Evolutionary conservation across 495 filamentous ascomycete genomes (phyloP), one percentile per base, ranked within the genome.

Genomic region (Tuber umbilicatum): DNA sequence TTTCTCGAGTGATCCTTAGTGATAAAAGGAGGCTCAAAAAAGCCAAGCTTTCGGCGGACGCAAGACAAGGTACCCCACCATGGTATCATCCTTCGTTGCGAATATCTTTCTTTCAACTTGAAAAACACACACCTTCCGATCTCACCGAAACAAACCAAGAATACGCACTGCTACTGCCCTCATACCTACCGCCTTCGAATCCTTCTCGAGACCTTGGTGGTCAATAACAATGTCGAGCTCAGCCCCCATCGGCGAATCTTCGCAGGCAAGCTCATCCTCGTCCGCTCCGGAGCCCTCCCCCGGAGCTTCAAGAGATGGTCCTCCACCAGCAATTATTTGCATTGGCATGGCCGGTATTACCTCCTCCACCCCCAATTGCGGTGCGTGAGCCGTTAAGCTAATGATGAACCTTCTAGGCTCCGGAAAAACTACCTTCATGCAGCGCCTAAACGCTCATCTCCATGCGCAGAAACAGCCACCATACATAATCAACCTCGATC

Each of bases 341-440:
- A 89, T 99, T 19, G 95, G 95, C 86, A 98, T 99, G 95, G 95
- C 95, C 78, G 93, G 91, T 86, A 81, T 47, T 82, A 81, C 55
- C 69, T 21, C 70, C 67, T n/a, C 35, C 69, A 19, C 2, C 67
- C 38, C 64, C 37, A 68, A 38, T 68, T 27, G 10, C 68, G 43
- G 5, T 47, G 37, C 72, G 35, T 41, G 21, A 50, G 31, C 0
- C 7, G 17, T 42, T 55, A 43, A 50, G 47, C 71, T 82, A 60
- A 80, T 70, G 31, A 80, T 70, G 31, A 45, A 31, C 43, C 50
- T 45, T 39, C 50, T 69, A 92, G 92, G 94, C 76, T 97, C 93
- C 5, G 96, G 95, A 80, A 99, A 99, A 86, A 97, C 94, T 3
- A 98, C 95, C 0, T 98, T 99, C 83, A 97, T 98, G 93, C 95